These are phyloP conservation scores for Neolecta irregularis DNA, from an alignment of 1,139 yeast species.

Conservation along the genomic window DNA sequence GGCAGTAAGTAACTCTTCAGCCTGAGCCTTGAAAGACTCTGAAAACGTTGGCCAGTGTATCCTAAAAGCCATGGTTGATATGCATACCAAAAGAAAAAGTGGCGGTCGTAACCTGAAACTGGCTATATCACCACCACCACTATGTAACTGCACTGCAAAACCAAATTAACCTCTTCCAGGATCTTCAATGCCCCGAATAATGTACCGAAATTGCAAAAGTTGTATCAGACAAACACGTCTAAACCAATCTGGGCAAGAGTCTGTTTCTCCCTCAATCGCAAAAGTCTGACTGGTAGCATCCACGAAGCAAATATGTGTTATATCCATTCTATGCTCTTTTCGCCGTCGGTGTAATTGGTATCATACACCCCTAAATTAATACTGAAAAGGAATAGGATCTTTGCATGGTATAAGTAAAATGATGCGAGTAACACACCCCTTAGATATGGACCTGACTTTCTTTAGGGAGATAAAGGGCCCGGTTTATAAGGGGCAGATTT, in stretches of 20 bases:
- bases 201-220: conserved; percentile 26
- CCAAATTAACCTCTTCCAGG: background rate
- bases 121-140: background rate
- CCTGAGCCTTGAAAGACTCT: conserved; percentile 25
- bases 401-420: background rate
- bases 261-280: background rate
- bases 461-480: too few relatives aligned
- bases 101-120: background rate
- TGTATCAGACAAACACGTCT: conserved; percentile 25
- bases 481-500: too few relatives aligned
- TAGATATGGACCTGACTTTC: too few relatives aligned
- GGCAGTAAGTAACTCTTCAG: conserved; percentile 54
- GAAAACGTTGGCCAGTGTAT: conserved; percentile 13
- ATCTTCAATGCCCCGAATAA: conserved; percentile 17
- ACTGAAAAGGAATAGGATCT: background rate
- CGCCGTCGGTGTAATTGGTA: conserved; percentile 16
- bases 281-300: conserved; percentile 16
- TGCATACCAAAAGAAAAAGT: background rate
- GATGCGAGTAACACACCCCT: too few relatives aligned
- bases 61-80: conserved; percentile 11
- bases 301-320: conserved; percentile 61
- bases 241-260: conserved; percentile 28
- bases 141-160: background rate
- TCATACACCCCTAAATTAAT: background rate
- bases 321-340: conserved; percentile 85